phyloP scores from a whole-genome alignment of 2,329 filamentous ascomycete genomes.

The Cryphonectria nitschkei region DNA sequence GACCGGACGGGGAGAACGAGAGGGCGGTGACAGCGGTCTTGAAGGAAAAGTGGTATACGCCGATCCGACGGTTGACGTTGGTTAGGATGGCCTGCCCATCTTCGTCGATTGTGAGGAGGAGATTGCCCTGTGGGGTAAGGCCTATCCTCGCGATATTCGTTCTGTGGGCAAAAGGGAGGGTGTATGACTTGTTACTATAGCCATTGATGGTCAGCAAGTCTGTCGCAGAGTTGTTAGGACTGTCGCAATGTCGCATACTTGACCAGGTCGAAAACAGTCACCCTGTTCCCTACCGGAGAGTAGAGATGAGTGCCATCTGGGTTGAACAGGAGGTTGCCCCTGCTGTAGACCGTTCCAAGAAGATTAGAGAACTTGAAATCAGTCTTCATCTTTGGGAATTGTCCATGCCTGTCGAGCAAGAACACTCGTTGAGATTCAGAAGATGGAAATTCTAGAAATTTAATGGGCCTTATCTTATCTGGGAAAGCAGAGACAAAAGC shows the following conservation, averaged over 20 bases:
- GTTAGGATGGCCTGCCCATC: slow-evolving; percentile 93
- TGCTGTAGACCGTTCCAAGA: slow-evolving; percentile 96
- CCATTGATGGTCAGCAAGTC: slow-evolving; percentile 4
- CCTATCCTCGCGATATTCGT: slow-evolving; percentile 90
- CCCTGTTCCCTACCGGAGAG: slow-evolving; percentile 94
- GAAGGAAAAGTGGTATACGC: slow-evolving; percentile 96
- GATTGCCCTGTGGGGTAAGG: slow-evolving; percentile 86
- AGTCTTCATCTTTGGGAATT: slow-evolving; percentile 82
- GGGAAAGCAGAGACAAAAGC: not conserved
- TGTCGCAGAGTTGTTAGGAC: slow-evolving; percentile 38
- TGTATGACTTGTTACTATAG: slow-evolving; percentile 80
- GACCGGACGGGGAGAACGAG: slow-evolving; percentile 87
- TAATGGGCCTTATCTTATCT: slow-evolving; percentile 23
- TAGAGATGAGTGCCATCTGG: slow-evolving; percentile 94
- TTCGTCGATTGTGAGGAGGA: slow-evolving; percentile 91
- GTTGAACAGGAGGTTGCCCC: slow-evolving; percentile 95
- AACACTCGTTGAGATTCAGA: not conserved
- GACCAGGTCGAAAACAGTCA: slow-evolving; percentile 94
- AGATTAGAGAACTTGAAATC: slow-evolving; percentile 99
- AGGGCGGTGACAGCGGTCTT: slow-evolving; percentile 80
- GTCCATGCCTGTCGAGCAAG: slow-evolving; percentile 37
- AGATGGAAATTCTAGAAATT: slow-evolving; percentile 19
- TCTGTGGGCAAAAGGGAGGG: slow-evolving; percentile 87
- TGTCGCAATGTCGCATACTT: slow-evolving; percentile 62
- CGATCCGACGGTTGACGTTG: slow-evolving; percentile 82